These are phyloP conservation scores for Penicillium griseofulvum DNA, from an alignment of 2,329 filamentous ascomycete species.

Conservation along the genomic window DNA sequence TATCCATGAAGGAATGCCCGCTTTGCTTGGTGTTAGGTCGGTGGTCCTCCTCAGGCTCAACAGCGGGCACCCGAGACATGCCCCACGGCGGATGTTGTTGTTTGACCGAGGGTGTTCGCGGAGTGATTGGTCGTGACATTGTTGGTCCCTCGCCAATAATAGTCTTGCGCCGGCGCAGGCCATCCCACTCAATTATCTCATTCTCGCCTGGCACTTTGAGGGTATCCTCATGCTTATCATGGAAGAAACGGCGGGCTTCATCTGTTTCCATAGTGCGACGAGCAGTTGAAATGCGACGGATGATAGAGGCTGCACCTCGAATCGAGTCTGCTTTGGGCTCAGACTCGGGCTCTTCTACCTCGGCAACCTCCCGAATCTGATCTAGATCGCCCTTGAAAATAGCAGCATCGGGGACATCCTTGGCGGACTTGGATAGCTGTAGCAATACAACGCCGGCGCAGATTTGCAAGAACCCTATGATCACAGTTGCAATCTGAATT, in stretches of 20 bases:
- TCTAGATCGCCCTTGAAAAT: conserved; percentile 91
- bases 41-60: conserved; percentile 51
- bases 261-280: conserved; percentile 75
- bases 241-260: conserved; percentile 73
- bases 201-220: conserved; percentile 76
- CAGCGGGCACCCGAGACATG: conserved; percentile 79
- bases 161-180: conserved; percentile 71
- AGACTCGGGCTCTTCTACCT: conserved; percentile 92
- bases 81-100: conserved; percentile 73
- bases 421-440: conserved; percentile 96
- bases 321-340: conserved; percentile 97
- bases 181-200: conserved; percentile 87
- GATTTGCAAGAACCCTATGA: conserved; percentile 91
- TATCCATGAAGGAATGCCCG: conserved; percentile 38
- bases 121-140: conserved; percentile 42
- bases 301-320: conserved; percentile 81
- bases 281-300: conserved; percentile 74
- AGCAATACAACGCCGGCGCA: conserved; percentile 88
- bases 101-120: conserved; percentile 40
- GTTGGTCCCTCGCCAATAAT: conserved; percentile 48
- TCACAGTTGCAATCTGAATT: conserved; percentile 78
- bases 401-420: conserved; percentile 90
- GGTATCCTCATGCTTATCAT: conserved; percentile 69
- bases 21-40: conserved; percentile 31
- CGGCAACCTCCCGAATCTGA: conserved; percentile 90